phyloP scores from a whole-genome alignment of 306 rosid species.

The Luffa acutangula region DNA sequence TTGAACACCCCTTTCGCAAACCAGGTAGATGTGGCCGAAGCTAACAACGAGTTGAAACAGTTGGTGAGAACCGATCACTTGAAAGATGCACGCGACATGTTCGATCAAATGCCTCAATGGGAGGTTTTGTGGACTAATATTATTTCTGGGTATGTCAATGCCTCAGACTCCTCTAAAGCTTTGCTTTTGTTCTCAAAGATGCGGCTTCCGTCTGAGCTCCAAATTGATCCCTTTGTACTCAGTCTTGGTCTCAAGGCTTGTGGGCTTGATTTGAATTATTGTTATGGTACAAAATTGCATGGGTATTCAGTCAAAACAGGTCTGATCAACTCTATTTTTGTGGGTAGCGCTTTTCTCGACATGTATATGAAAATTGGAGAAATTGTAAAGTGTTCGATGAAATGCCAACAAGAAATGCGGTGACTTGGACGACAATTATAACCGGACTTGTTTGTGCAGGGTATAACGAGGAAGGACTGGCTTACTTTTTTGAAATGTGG shows the following conservation, averaged over 20 bases:
- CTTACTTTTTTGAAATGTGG: conserved; percentile 71
- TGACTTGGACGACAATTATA: conserved; percentile 27
- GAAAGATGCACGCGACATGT: conserved; percentile 37
- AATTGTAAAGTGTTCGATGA: conserved; percentile 34
- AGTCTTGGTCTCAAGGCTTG: conserved; percentile 63
- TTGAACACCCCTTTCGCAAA: neutral
- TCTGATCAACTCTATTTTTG: conserved; percentile 52
- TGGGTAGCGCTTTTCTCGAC: conserved; percentile 56
- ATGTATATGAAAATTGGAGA: conserved; percentile 67
- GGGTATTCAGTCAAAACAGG: conserved; percentile 48
- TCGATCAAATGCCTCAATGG: conserved; percentile 16
- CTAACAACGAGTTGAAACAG: conserved; percentile 44
- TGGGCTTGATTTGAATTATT: conserved; percentile 28
- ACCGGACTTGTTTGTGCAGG: conserved; percentile 68
- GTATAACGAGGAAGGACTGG: conserved; percentile 29
- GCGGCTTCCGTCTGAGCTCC: conserved; percentile 36
- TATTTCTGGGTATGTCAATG: conserved; percentile 41
- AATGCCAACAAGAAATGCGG: conserved; percentile 29
- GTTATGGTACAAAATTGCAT: conserved; percentile 45
- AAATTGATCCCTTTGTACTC: conserved; percentile 43
- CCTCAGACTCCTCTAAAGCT: conserved; percentile 34
- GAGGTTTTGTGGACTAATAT: conserved; percentile 50
- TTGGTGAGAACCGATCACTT: conserved; percentile 34
- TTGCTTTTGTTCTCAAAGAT: conserved; percentile 38
- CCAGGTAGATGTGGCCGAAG: conserved; percentile 22